Percentiles rank a stretch among this genome's conserved stretches.
Evolutionary conservation across 768 basidiomycete genomes (phyloP).

Genomic region (Pholiota microspora): DNA sequence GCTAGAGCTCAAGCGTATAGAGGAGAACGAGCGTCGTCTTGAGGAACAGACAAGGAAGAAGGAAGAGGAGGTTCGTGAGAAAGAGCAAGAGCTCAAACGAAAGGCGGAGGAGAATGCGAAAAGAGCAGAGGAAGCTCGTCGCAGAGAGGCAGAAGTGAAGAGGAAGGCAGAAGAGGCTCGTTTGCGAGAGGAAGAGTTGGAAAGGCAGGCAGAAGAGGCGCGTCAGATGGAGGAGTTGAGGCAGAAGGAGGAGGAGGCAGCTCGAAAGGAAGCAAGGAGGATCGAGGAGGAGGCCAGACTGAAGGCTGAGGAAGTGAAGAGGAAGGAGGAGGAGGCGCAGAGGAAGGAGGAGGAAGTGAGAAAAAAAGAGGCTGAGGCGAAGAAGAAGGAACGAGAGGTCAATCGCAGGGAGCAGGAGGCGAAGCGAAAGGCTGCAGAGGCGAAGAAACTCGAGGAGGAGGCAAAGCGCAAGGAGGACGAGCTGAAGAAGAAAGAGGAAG

Average conservation of each 20-base stretch:
- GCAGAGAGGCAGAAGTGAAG: conserved; percentile 24
- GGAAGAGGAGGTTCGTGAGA: conserved; percentile 11
- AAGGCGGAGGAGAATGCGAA: conserved; percentile 6
- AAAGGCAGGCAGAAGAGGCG: conserved; percentile 7
- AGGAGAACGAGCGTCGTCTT: conserved; percentile 5
- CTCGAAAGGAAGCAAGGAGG: conserved; percentile 18
- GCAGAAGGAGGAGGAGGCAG: conserved; percentile 16
- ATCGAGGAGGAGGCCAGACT: conserved; percentile 14
- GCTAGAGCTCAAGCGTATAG: background rate
- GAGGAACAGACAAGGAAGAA: conserved; percentile 11
- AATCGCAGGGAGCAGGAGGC: conserved; percentile 25
- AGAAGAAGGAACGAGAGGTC: conserved; percentile 20
- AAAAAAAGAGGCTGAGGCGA: conserved; percentile 16
- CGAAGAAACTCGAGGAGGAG: conserved; percentile 20
- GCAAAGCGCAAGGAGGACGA: conserved; percentile 26
- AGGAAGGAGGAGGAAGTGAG: conserved; percentile 18
- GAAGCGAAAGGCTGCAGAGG: conserved; percentile 22
- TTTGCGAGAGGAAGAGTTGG: conserved; percentile 17
- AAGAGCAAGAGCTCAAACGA: conserved; percentile 5
- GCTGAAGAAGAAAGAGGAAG: conserved; percentile 22
- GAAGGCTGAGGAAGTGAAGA: conserved; percentile 14
- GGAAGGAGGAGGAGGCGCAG: conserved; percentile 19
- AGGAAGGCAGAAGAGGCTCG: conserved; percentile 19
- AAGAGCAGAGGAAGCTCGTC: conserved; percentile 6
- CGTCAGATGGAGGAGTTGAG: conserved; percentile 17